A percentile compares a stretch with the other conserved stretches of the same genome.
phyloP scores from a whole-genome alignment of 331 rosid genomes.

The Quercus lobata region DNA sequence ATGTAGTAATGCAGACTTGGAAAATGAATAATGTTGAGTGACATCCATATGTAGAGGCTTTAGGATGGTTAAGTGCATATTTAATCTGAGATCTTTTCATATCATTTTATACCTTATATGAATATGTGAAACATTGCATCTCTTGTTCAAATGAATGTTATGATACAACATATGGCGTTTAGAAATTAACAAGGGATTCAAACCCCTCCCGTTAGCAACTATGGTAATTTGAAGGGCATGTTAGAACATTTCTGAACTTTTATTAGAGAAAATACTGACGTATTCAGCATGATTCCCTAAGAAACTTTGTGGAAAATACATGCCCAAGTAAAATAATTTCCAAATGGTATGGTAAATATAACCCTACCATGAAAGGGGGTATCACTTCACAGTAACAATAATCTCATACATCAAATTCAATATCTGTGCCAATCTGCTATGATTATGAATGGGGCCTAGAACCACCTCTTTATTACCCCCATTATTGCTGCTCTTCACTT shows the following conservation, averaged over 20 bases:
- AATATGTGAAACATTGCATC: too few species aligned
- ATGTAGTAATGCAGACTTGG: neutral
- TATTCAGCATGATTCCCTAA: neutral
- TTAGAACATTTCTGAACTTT: neutral
- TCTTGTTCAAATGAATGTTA: too few species aligned
- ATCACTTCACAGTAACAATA: neutral
- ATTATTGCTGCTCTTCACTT: slow-evolving; percentile 23
- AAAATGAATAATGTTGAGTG: neutral
- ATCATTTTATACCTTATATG: too few species aligned
- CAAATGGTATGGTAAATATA: neutral
- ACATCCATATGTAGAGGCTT: too few species aligned
- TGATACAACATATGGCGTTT: too few species aligned
- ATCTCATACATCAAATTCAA: neutral
- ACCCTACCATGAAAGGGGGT: neutral
- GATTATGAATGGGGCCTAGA: neutral
- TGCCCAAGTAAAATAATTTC: neutral
- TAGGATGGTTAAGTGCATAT: too few species aligned
- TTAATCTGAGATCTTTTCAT: too few species aligned
- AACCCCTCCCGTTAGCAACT: too few species aligned
- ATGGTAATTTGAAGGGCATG: too few species aligned
- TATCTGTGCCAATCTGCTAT: neutral
- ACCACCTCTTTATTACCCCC: neutral
- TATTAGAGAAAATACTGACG: neutral
- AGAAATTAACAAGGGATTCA: too few species aligned
- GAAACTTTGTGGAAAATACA: neutral